phyloP scores from a whole-genome alignment of 2,329 filamentous ascomycete species.

The Sarocladiaceae sp. region DNA sequence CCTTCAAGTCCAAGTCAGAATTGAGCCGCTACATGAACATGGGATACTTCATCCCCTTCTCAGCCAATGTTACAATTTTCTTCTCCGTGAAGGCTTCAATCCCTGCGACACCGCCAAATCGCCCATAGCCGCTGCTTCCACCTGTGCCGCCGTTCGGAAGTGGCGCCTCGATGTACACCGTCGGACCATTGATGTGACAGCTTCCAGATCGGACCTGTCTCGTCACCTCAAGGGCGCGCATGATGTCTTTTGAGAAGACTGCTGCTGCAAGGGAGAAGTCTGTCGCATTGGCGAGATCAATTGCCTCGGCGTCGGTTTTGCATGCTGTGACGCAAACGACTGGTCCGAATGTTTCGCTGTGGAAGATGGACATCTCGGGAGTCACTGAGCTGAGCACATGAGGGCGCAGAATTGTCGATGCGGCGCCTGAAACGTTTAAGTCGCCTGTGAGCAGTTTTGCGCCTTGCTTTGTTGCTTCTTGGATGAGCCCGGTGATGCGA shows the following conservation, averaged over 20 bases:
- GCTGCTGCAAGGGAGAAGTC: conserved; percentile 63
- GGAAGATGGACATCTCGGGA: conserved; percentile 61
- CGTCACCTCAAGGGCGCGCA: conserved; percentile 46
- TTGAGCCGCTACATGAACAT: background rate
- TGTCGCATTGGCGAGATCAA: conserved; percentile 64
- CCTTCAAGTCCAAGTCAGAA: too few relatives aligned
- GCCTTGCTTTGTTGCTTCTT: conserved; percentile 52
- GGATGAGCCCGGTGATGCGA: conserved; percentile 34
- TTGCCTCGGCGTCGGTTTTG: conserved; percentile 57
- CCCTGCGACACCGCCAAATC: conserved; percentile 32
- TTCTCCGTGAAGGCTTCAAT: conserved; percentile 31
- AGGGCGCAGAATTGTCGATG: conserved; percentile 47
- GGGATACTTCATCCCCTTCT: conserved; percentile 20
- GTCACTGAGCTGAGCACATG: conserved; percentile 58
- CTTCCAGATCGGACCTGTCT: conserved; percentile 52
- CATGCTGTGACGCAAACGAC: conserved; percentile 57
- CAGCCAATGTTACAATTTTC: conserved; percentile 28
- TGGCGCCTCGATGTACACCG: conserved; percentile 37
- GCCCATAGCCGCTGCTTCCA: conserved; percentile 37
- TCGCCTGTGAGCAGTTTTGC: conserved; percentile 54
- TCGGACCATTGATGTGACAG: conserved; percentile 39
- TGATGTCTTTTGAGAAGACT: conserved; percentile 60
- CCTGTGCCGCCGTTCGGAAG: conserved; percentile 38
- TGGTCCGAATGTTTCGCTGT: conserved; percentile 64
- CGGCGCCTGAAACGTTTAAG: conserved; percentile 22